Conservation (phyloP, 2,329 filamentous ascomycete species). For the Pestalotiopsis sp. region DNA sequence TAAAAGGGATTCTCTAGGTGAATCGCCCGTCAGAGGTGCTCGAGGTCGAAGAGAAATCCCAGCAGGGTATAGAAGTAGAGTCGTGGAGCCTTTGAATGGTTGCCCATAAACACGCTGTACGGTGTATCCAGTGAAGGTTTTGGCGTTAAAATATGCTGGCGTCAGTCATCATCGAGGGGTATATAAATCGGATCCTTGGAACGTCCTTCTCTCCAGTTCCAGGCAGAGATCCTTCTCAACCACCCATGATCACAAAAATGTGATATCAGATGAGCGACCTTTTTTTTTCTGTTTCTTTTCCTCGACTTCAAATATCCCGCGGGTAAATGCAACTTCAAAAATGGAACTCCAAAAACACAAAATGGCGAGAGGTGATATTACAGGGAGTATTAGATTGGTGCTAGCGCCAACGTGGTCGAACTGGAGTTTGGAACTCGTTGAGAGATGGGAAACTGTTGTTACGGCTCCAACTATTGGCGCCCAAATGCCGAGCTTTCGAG, state of each 20-base stretch:
- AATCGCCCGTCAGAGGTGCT: constrained; percentile 19
- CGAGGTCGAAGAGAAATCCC: constrained; percentile 27
- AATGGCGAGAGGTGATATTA: constrained; percentile 31
- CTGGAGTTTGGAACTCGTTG: constrained; percentile 17
- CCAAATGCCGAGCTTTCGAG: constrained; percentile 14
- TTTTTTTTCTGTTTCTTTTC: constrained; percentile 4
- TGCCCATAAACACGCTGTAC: constrained; percentile 37
- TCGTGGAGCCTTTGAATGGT: constrained; percentile 39
- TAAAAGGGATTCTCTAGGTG: constrained; percentile 30
- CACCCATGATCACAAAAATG: background rate
- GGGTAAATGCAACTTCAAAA: constrained; percentile 8
- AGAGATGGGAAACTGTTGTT: constrained; percentile 15
- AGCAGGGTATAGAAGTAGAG: constrained; percentile 34
- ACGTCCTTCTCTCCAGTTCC: background rate
- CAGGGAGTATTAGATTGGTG: constrained; percentile 27
- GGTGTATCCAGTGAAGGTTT: constrained; percentile 35
- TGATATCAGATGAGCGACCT: background rate
- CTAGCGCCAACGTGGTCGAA: constrained; percentile 1
- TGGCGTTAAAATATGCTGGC: constrained; percentile 15
- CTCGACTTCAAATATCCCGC: background rate
- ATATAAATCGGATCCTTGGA: constrained; percentile 22
- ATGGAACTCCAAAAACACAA: constrained; percentile 10
- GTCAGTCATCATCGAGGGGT: constrained; percentile 32
- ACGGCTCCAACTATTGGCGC: constrained; percentile 17
- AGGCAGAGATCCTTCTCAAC: background rate